Conservation (phyloP, 257 asterid species). For the Cordia subcordata region DNA sequence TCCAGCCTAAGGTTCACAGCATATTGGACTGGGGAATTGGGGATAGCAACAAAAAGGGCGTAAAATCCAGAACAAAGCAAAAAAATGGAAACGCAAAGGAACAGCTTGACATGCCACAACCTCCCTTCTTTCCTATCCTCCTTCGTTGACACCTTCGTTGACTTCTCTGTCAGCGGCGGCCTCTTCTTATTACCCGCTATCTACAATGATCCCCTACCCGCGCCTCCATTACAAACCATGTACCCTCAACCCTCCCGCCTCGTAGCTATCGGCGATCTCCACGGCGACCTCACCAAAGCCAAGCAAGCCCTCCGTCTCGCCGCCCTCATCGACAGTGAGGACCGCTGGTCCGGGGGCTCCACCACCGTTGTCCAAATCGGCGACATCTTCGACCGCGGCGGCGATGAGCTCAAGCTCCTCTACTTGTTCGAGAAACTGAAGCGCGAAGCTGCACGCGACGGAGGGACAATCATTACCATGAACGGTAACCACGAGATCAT, state of each 20-base stretch:
- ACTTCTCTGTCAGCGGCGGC: conserved; percentile 92
- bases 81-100: conserved; percentile 19
- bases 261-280: conserved; percentile 86
- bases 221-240: conserved; percentile 39
- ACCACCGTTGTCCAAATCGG: conserved; percentile 89
- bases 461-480: conserved; percentile 69
- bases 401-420: conserved; percentile 76
- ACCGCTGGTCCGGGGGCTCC: conserved; percentile 79
- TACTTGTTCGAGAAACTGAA: conserved; percentile 80
- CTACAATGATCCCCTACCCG: not conserved
- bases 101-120: conserved; percentile 44
- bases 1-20: no score
- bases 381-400: conserved; percentile 88
- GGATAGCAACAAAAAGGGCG: not conserved
- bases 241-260: conserved; percentile 68
- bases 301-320: conserved; percentile 71
- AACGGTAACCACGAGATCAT: conserved; percentile 94
- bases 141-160: conserved; percentile 76
- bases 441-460: conserved; percentile 60
- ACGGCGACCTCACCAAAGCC: conserved; percentile 84
- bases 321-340: conserved; percentile 49
- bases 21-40: no score
- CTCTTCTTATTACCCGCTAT: conserved; percentile 52
- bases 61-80: not conserved
- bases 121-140: conserved; percentile 60